Percentiles rank a stretch among this genome's conserved stretches.
Evolutionary conservation across 2,329 filamentous ascomycete genomes (phyloP).

Genomic region (Penicillium aurantiogriseum): DNA sequence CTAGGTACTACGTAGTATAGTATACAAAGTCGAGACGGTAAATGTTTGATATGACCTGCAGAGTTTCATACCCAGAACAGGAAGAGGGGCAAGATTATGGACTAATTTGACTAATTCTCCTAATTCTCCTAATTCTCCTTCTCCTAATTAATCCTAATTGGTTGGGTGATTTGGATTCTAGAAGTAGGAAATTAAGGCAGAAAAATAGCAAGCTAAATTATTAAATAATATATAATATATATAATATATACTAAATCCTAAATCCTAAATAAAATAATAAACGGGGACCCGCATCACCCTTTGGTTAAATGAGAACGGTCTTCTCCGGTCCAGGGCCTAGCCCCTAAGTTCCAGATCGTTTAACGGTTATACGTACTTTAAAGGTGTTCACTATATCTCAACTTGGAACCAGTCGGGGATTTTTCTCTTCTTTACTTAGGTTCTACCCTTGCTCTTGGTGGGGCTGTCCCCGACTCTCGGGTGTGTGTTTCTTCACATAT

Average conservation of each 20-base stretch:
- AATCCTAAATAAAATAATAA: not conserved
- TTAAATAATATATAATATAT: not conserved
- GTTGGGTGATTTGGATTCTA: not conserved
- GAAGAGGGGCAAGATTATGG: slow-evolving; percentile 6
- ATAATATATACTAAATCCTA: too few relatives aligned
- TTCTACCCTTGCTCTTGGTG: slow-evolving; percentile 18
- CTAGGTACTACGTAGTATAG: too few relatives aligned
- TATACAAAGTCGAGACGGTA: not conserved
- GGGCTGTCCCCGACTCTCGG: slow-evolving; percentile 19
- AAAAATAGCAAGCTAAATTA: too few relatives aligned
- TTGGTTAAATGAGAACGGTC: slow-evolving; percentile 24
- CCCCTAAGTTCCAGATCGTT: slow-evolving; percentile 22
- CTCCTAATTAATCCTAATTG: not conserved
- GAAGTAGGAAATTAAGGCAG: too few relatives aligned
- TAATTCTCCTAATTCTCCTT: not conserved
- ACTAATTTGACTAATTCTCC: not conserved
- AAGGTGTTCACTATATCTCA: not conserved
- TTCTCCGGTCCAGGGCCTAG: slow-evolving; percentile 21
- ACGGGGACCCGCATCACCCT: slow-evolving; percentile 25
- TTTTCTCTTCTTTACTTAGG: slow-evolving; percentile 21
- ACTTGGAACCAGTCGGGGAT: slow-evolving; percentile 24
- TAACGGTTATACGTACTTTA: slow-evolving; percentile 4
- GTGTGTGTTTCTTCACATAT: not conserved
- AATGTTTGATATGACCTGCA: slow-evolving; percentile 2
- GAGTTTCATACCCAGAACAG: slow-evolving; percentile 6